Evolutionary conservation across 2,329 filamentous ascomycete genomes (phyloP).

Genomic region (Cercospora nicotianae): DNA sequence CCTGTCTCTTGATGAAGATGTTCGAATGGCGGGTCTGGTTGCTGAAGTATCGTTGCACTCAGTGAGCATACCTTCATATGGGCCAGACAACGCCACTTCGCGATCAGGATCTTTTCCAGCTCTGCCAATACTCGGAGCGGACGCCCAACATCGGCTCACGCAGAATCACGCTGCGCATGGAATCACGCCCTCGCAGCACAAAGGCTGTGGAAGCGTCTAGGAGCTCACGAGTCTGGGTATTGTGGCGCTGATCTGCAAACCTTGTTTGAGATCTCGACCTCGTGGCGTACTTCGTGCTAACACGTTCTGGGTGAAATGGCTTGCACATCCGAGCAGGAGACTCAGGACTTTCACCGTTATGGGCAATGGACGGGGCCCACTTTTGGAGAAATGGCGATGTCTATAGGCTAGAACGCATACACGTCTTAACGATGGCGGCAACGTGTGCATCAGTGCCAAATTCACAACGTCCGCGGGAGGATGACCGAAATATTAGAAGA

Average conservation of each 20-base stretch:
- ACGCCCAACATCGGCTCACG: neutral
- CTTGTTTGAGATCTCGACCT: slow-evolving; percentile 15
- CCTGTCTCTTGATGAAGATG: neutral
- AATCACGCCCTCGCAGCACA: neutral
- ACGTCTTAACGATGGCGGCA: neutral
- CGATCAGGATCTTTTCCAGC: neutral
- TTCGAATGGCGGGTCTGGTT: too few relatives aligned
- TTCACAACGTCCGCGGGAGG: neutral
- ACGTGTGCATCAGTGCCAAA: neutral
- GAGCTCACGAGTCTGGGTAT: neutral
- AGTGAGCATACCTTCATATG: neutral
- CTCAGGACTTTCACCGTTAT: neutral
- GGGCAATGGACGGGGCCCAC: slow-evolving; percentile 4
- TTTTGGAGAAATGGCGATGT: neutral
- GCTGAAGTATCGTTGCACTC: neutral
- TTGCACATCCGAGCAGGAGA: slow-evolving; percentile 6
- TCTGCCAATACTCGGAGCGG: neutral
- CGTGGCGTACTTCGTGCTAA: slow-evolving; percentile 10
- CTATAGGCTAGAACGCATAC: neutral
- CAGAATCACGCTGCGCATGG: neutral
- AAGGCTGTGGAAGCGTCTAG: neutral
- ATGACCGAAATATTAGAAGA: neutral
- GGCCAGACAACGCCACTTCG: neutral
- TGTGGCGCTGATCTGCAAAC: slow-evolving; percentile 16
- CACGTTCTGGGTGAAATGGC: slow-evolving; percentile 5